phyloP scores from a whole-genome alignment of 805 yeast genomes.

The Allodekkera sacchari region DNA sequence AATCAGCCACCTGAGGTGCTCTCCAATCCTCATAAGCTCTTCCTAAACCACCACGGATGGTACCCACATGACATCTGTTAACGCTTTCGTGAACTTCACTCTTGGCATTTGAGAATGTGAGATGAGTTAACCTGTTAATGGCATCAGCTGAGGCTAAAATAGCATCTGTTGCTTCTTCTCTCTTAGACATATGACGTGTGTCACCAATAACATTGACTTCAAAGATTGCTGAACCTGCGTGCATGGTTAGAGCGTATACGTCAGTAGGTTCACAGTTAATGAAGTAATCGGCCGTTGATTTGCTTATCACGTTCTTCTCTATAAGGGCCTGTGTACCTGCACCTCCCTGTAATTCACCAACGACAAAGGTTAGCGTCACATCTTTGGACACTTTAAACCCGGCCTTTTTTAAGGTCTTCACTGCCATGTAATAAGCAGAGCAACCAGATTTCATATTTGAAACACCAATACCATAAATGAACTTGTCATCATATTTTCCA shows the following conservation, averaged over 20 bases:
- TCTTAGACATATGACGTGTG: constrained; percentile 24
- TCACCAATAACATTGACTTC: constrained; percentile 23
- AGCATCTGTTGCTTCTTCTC: constrained; percentile 26
- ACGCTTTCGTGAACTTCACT: constrained; percentile 18
- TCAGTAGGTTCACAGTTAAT: constrained; percentile 26
- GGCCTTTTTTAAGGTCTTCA: constrained; percentile 20
- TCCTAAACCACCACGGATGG: constrained; percentile 24
- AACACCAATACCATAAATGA: constrained; percentile 24
- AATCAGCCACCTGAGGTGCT: constrained; percentile 25
- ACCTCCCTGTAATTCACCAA: constrained; percentile 24
- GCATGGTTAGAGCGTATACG: constrained; percentile 22
- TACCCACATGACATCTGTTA: constrained; percentile 24
- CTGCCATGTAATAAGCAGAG: constrained; percentile 26
- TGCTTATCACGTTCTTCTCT: constrained; percentile 16
- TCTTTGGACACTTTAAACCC: constrained; percentile 22
- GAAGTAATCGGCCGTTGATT: constrained; percentile 20
- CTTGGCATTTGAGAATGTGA: constrained; percentile 18
- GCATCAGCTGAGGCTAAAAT: constrained; percentile 24
- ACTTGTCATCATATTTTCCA: constrained; percentile 19
- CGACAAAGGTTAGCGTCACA: constrained; percentile 21
- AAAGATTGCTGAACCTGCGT: constrained; percentile 24
- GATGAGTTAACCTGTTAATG: constrained; percentile 17
- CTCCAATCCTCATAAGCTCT: constrained; percentile 23
- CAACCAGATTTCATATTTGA: constrained; percentile 27
- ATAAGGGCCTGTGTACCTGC: constrained; percentile 23